A percentile compares a stretch with the other conserved stretches of the same genome.
Evolutionary conservation across 2,329 filamentous ascomycete species (phyloP).

Genomic region (Penicillium sp.): DNA sequence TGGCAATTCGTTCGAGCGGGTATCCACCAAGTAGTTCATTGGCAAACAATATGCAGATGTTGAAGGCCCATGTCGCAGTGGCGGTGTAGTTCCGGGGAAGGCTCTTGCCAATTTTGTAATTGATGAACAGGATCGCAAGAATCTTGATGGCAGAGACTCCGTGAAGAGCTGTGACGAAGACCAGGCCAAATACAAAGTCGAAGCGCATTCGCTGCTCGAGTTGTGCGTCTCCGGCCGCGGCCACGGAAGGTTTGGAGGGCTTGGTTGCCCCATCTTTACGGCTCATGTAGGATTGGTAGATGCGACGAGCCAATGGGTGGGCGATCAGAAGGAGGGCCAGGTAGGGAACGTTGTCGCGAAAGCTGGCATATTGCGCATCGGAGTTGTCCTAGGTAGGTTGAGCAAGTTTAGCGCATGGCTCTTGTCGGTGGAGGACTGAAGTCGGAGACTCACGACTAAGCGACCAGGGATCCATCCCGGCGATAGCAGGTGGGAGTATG

Average conservation of each 20-base stretch:
- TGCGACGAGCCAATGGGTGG: conserved; percentile 71
- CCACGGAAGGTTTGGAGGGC: conserved; percentile 16
- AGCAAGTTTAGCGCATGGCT: not conserved
- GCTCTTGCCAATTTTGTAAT: conserved; percentile 71
- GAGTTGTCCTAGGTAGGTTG: conserved; percentile 65
- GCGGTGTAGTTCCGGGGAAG: conserved; percentile 70
- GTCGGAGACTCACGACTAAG: conserved; percentile 62
- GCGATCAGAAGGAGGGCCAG: conserved; percentile 67
- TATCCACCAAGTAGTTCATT: conserved; percentile 85
- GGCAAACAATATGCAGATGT: conserved; percentile 76
- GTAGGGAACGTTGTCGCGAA: conserved; percentile 80
- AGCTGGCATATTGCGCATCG: conserved; percentile 79
- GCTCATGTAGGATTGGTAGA: conserved; percentile 59
- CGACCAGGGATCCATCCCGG: conserved; percentile 89
- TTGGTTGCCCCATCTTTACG: conserved; percentile 32
- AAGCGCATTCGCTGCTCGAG: conserved; percentile 70
- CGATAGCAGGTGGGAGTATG: conserved; percentile 66
- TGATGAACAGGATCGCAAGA: conserved; percentile 70
- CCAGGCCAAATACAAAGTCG: conserved; percentile 72
- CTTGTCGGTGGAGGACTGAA: not conserved
- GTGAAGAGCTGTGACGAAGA: conserved; percentile 76
- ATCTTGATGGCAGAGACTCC: conserved; percentile 83
- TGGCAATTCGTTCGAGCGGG: conserved; percentile 60
- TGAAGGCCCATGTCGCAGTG: conserved; percentile 80
- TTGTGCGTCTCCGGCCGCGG: conserved; percentile 50